These are phyloP conservation scores for Lipomyces anomalus DNA, from an alignment of 805 yeast genomes.

Conservation along the genomic window DNA sequence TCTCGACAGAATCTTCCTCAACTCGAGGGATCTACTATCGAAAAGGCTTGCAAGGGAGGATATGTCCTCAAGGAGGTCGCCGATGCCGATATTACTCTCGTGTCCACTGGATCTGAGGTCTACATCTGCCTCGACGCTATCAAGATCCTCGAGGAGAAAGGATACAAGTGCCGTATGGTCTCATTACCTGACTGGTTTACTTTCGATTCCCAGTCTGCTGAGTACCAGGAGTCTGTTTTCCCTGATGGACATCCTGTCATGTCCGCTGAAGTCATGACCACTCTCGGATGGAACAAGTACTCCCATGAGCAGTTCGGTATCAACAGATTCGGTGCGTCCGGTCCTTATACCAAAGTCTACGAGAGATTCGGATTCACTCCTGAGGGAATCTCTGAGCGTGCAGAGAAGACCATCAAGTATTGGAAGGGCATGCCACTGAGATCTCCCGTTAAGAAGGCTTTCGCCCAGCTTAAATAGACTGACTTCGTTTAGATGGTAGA, in stretches of 20 bases:
- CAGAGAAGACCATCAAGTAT: conserved; percentile 67
- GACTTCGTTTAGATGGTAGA: too few species aligned
- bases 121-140: conserved; percentile 75
- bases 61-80: conserved; percentile 62
- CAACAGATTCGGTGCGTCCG: conserved; percentile 95
- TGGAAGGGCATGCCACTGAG: conserved; percentile 64
- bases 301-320: conserved; percentile 96
- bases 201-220: conserved; percentile 74
- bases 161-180: conserved; percentile 74
- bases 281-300: conserved; percentile 90
- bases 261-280: conserved; percentile 89
- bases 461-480: conserved; percentile 29
- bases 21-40: conserved; percentile 84
- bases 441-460: conserved; percentile 78
- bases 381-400: conserved; percentile 87
- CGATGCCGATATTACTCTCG: conserved; percentile 65
- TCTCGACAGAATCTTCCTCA: conserved; percentile 82
- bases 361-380: conserved; percentile 84
- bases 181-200: conserved; percentile 91
- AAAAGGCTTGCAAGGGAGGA: conserved; percentile 93
- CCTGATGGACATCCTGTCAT: conserved; percentile 93
- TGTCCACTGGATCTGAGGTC: conserved; percentile 94
- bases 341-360: conserved; percentile 78
- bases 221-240: conserved; percentile 77
- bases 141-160: conserved; percentile 58